Evolutionary conservation across 73 alveolate species (phyloP).

Genomic region (Tetrahymena malaccensis): DNA sequence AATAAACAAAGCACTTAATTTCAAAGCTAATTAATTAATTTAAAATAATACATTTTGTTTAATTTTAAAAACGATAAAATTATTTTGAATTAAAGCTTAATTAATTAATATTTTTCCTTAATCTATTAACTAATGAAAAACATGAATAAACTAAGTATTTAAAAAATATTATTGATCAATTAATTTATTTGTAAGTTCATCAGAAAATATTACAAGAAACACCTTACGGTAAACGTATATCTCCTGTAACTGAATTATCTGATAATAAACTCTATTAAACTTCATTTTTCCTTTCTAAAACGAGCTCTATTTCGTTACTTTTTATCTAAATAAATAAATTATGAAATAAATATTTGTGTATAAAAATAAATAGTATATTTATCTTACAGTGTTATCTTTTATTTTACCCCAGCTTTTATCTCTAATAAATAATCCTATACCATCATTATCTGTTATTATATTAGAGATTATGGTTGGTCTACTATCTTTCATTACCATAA

Average conservation of each 20-base stretch:
- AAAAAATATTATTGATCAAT: not conserved
- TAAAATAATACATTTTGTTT: too few species aligned
- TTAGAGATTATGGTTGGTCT: constrained; percentile 14
- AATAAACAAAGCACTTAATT: too few species aligned
- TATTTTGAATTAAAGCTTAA: too few species aligned
- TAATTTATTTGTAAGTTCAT: not conserved
- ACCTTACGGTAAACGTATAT: constrained; percentile 23
- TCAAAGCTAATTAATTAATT: too few species aligned
- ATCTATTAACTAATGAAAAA: too few species aligned
- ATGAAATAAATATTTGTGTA: not conserved
- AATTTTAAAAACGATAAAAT: too few species aligned
- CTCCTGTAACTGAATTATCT: constrained; percentile 19
- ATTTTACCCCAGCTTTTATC: constrained; percentile 36
- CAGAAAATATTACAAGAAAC: constrained; percentile 23
- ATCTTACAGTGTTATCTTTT: not conserved
- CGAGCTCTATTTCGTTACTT: constrained; percentile 25
- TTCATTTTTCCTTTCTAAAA: constrained; percentile 16
- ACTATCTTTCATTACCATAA: constrained; percentile 35
- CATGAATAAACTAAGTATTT: not conserved
- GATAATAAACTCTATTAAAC: not conserved
- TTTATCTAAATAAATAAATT: constrained; percentile 1
- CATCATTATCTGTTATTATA: constrained; percentile 27
- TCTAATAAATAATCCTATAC: constrained; percentile 34
- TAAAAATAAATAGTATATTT: not conserved
- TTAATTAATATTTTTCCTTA: too few species aligned